Base-by-base conservation (phyloP, 176 grass and related monocot species). In the Phragmites australis region DNA sequence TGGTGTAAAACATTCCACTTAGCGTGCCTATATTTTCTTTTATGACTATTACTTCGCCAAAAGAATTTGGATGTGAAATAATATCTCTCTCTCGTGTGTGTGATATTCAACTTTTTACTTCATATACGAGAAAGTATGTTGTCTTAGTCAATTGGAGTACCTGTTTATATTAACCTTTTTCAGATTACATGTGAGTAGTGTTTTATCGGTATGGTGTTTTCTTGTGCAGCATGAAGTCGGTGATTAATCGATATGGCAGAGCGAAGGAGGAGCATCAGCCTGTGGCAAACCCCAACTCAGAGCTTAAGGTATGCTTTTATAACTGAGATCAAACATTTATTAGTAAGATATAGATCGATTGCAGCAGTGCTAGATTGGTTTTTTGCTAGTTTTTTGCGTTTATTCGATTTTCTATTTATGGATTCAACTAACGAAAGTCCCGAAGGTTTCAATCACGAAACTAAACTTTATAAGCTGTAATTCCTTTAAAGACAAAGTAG, bases 161-260 rank as follows among this genome's bases (percentile, higher is more conserved):
- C 23, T 60, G 9, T 68, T 1, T n/a, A 54, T 23, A 4, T 14
- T 3, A 71, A 32, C 7, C 6, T 32, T 8, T 74, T 44, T 63
- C 48, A 63, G 9, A 18, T 31, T 68, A 42, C 39, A 19, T 1
- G 23, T 2, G 32, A 18, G 16, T 19, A 31, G 2, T 50, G n/a
- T 23, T 2, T 65, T 34, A 49, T 21, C 13, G 6, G 25, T 26
- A 39, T 77, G 23, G 0, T 66, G 15, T 30, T 82, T 18, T 49
- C 19, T 76, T 77, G 26, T 49, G 14, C 66, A 98, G 92, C 78
- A 84, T 98, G 81, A 93, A 86, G 84, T 92, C 86, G 17, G 82
- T 99, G 60, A 91, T 91, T 69, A 93, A 96, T 49, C 84, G 89
- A 84, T 99, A 96, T 54, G 61, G 65, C 25, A 85, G 87, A 83